Base-by-base conservation (phyloP, 2,329 filamentous ascomycete species). In the Colletotrichum australisinense region DNA sequence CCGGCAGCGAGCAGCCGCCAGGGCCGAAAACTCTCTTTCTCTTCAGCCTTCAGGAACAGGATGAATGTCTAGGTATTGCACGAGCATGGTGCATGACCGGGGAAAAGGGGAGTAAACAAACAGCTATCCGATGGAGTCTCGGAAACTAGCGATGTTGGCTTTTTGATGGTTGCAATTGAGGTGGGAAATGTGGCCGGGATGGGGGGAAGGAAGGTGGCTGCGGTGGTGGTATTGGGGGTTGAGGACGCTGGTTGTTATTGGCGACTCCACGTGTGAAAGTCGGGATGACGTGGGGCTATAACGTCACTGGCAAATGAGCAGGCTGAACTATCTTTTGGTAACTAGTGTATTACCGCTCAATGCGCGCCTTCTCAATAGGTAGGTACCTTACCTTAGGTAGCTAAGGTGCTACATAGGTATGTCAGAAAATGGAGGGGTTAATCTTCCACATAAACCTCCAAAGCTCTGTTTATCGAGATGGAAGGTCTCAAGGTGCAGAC, bases 211-310 rank as follows among this genome's bases (percentile, higher is more conserved):
- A 42, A 42, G 14, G 38, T 42, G 28, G n/a, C 4, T 38, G 12
- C 28, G 52, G 22, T 32, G 24, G 32, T 53, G 30, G n/a, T 32
- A 32, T 22, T 24, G 19, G 12, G 26, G 24, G 38, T 42, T 42
- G 32, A 19, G 28, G 60, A 16, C 22, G 52, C 24, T 30, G 14
- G 38, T 16, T 42, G 28, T 32, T 14, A 63, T 53, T 60, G 62
- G 59, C 59, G 32, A 69, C 69, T 63, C 69, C 69, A 69, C 69
- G 69, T 72, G 69, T 69, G 69, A 72, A 49, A 68, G 59, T 72
- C 66, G 66, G 69, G 69, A 69, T 69, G 66, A 69, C 69, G 69
- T 64, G 55, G 59, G 59, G 53, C 66, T 52, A 30, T 22, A 64
- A 55, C 59, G 66, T 72, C 66, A 64, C 69, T 69, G 64, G 59